Conservation (phyloP, 352 stramenopile genomes). For the Pythium dissotocum region DNA sequence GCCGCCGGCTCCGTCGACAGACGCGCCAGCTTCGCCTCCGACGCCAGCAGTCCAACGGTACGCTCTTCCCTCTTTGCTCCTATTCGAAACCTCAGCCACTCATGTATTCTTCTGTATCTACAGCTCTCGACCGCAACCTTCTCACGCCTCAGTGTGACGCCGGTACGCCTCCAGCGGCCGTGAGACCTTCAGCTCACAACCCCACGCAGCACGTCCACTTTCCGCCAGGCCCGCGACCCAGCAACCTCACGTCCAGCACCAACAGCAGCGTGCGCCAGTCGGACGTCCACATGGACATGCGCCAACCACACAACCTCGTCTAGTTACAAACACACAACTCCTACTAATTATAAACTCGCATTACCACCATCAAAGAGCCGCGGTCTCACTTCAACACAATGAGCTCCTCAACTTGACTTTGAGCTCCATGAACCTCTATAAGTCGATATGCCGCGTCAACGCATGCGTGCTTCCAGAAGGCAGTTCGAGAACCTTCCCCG, state of each 20-base stretch:
- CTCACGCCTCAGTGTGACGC: conserved; percentile 35
- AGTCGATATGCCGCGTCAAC: conserved; percentile 2
- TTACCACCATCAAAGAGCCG: not conserved
- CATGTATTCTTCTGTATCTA: not conserved
- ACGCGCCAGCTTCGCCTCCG: conserved; percentile 36
- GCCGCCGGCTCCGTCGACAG: conserved; percentile 47
- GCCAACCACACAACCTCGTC: not conserved
- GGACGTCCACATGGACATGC: conserved; percentile 24
- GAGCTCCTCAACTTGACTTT: not conserved
- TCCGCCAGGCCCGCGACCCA: not conserved
- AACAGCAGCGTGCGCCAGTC: conserved; percentile 19
- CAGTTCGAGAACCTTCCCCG: conserved; percentile 29
- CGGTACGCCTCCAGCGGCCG: conserved; percentile 7
- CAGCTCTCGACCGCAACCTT: conserved; percentile 41
- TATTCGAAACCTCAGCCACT: not conserved
- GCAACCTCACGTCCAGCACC: conserved; percentile 8
- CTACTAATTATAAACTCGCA: not conserved
- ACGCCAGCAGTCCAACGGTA: conserved; percentile 44
- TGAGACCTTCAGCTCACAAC: not conserved
- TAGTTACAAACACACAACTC: not conserved
- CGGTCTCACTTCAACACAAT: conserved; percentile 4
- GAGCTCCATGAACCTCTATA: not conserved
- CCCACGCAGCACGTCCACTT: not conserved
- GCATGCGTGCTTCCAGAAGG: conserved; percentile 2
- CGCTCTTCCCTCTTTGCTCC: not conserved